Evolutionary conservation across 805 yeast species (phyloP).

Genomic region (Tetrapisispora pingtungensis): DNA sequence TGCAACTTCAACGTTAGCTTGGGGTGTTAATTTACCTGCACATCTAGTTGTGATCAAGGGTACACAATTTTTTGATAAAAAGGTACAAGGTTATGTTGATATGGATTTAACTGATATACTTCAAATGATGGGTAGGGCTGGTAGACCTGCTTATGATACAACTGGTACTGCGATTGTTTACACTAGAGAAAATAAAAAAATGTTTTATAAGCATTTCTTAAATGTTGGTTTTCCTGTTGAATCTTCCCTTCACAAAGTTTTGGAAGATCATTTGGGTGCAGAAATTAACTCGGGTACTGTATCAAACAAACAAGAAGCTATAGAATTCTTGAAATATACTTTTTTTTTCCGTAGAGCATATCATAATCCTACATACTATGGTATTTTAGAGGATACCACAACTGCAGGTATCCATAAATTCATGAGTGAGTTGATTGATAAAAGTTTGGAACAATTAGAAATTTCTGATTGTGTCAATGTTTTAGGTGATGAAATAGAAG

Average conservation of each 20-base stretch:
- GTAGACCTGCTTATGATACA: constrained; percentile 92
- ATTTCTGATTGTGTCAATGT: constrained; percentile 61
- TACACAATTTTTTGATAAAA: constrained; percentile 89
- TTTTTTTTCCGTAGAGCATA: constrained; percentile 89
- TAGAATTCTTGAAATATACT: constrained; percentile 93
- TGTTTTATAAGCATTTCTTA: constrained; percentile 76
- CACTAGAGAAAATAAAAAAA: constrained; percentile 70
- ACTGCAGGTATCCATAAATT: constrained; percentile 48
- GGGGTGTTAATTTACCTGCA: constrained; percentile 99
- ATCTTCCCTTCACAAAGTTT: constrained; percentile 62
- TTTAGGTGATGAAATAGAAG: constrained; percentile 37
- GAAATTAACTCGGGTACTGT: constrained; percentile 93
- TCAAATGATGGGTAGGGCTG: constrained; percentile 98
- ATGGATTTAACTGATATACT: constrained; percentile 91
- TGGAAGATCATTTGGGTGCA: constrained; percentile 91
- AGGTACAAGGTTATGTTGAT: constrained; percentile 88
- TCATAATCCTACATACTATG: constrained; percentile 87
- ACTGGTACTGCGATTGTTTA: constrained; percentile 89
- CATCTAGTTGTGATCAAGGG: constrained; percentile 97
- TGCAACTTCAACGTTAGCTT: constrained; percentile 95
- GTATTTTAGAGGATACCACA: constrained; percentile 58
- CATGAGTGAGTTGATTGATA: constrained; percentile 57
- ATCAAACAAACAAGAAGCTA: constrained; percentile 83
- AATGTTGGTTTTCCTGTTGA: constrained; percentile 96
- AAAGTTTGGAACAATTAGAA: constrained; percentile 52